Percentiles rank a stretch among this genome's conserved stretches.
Conservation (phyloP, 768 basidiomycete genomes). For the Myochromella boudieri region DNA sequence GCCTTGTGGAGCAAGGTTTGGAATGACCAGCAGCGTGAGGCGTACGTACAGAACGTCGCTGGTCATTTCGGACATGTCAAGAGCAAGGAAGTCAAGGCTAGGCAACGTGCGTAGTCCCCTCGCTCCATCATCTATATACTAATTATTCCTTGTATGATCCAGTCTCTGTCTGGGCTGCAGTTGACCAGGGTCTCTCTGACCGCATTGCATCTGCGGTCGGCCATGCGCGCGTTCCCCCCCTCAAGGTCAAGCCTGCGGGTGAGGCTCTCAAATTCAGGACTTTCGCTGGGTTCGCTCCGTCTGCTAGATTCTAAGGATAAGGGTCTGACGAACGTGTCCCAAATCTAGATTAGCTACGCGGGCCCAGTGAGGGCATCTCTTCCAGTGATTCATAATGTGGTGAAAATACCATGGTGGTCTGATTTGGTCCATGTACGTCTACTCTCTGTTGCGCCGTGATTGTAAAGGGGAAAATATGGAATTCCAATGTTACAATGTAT, state of each 20-base stretch:
- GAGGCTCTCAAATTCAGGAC: conserved; percentile 57
- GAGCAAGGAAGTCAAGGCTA: conserved; percentile 55
- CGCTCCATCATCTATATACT: background rate
- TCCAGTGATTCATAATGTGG: too few relatives aligned
- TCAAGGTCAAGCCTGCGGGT: conserved; percentile 57
- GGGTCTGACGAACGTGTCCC: conserved; percentile 5
- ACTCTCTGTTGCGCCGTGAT: too few relatives aligned
- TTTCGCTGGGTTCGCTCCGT: conserved; percentile 30
- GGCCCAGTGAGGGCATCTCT: too few relatives aligned
- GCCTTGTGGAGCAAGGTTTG: conserved; percentile 68
- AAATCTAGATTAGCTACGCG: conserved; percentile 10
- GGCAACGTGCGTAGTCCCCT: conserved; percentile 56
- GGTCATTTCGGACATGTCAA: conserved; percentile 64
- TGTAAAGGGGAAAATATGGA: too few relatives aligned
- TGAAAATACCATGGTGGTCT: too few relatives aligned
- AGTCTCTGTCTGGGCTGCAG: conserved; percentile 81
- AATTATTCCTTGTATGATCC: background rate
- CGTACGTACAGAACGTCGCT: conserved; percentile 67
- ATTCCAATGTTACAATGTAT: too few relatives aligned
- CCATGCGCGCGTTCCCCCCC: conserved; percentile 53
- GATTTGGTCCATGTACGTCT: too few relatives aligned
- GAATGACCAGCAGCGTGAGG: conserved; percentile 56
- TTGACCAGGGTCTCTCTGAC: conserved; percentile 73
- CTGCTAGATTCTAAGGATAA: conserved; percentile 12
- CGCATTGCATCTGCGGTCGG: conserved; percentile 78